These are phyloP conservation scores for Glycyrrhiza uralensis DNA, from an alignment of 306 rosid genomes.

Conservation along the genomic window DNA sequence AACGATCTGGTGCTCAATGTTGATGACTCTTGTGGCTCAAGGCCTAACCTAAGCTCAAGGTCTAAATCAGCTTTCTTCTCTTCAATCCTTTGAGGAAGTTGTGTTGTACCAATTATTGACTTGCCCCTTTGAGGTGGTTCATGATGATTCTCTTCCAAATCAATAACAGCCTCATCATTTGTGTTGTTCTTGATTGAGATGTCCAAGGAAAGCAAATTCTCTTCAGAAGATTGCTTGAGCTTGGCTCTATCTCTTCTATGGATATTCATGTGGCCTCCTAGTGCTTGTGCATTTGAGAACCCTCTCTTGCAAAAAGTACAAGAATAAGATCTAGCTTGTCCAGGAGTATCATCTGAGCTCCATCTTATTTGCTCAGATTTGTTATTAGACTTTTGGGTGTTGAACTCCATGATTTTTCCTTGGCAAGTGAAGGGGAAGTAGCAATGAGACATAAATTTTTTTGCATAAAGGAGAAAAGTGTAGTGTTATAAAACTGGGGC, in stretches of 20 bases:
- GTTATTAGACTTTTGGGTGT: slow-evolving; percentile 25
- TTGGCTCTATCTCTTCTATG: slow-evolving; percentile 72
- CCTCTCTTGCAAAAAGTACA: slow-evolving; percentile 69
- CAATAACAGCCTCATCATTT: background rate
- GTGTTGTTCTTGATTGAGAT: slow-evolving; percentile 18
- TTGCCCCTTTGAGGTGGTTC: slow-evolving; percentile 8
- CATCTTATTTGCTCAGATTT: slow-evolving; percentile 38
- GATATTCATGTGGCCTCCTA: slow-evolving; percentile 84
- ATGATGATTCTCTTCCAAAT: slow-evolving; percentile 35
- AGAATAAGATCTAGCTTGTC: slow-evolving; percentile 41
- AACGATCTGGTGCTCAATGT: slow-evolving; percentile 43
- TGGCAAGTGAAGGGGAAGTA: slow-evolving; percentile 1
- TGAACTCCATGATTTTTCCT: slow-evolving; percentile 35
- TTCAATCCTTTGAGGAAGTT: slow-evolving; percentile 22
- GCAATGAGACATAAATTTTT: slow-evolving; percentile 7
- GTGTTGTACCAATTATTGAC: background rate
- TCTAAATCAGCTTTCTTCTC: slow-evolving; percentile 40
- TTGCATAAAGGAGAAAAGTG: background rate
- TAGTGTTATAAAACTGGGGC: slow-evolving; percentile 11
- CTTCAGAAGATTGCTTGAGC: slow-evolving; percentile 56
- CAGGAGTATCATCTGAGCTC: slow-evolving; percentile 38
- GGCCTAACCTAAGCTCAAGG: slow-evolving; percentile 64
- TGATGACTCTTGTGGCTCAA: slow-evolving; percentile 27
- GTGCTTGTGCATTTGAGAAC: slow-evolving; percentile 78
- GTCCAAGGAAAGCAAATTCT: slow-evolving; percentile 40